A percentile compares a stretch with the other conserved stretches of the same genome.
Conservation (phyloP, 495 filamentous ascomycete species). For the Penicillium cinerascens region DNA sequence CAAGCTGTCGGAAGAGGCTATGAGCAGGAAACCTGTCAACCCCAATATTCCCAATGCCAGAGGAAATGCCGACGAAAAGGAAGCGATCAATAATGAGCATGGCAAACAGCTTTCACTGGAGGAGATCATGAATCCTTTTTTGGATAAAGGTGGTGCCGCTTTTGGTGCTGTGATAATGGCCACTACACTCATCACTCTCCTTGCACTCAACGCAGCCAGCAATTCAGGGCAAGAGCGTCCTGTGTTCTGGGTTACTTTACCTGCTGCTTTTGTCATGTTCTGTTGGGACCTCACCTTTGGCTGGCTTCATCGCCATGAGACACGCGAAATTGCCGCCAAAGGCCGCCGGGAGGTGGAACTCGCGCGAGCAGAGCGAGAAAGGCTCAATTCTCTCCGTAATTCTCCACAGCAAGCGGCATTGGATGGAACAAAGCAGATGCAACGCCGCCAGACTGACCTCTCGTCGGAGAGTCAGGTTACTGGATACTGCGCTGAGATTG, state of each 20-base stretch:
- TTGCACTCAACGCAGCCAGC: slow-evolving; percentile 57
- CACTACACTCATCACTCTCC: slow-evolving; percentile 53
- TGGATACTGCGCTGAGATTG: neutral
- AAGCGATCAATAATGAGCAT: slow-evolving; percentile 33
- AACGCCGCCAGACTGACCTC: neutral
- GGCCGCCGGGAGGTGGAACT: slow-evolving; percentile 50
- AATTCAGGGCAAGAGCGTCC: slow-evolving; percentile 27
- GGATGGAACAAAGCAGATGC: neutral
- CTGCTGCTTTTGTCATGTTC: slow-evolving; percentile 61
- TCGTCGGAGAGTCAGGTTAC: neutral
- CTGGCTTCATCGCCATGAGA: slow-evolving; percentile 55
- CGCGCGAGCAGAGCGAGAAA: slow-evolving; percentile 34
- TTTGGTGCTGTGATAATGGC: slow-evolving; percentile 62
- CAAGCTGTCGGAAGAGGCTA: slow-evolving; percentile 51
- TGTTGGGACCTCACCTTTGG: slow-evolving; percentile 57
- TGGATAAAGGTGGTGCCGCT: slow-evolving; percentile 58
- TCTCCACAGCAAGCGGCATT: slow-evolving; percentile 1
- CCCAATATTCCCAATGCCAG: slow-evolving; percentile 62
- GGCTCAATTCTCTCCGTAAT: slow-evolving; percentile 1
- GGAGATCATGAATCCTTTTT: slow-evolving; percentile 68
- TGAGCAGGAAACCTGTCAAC: slow-evolving; percentile 54
- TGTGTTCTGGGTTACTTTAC: slow-evolving; percentile 60
- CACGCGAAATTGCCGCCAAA: slow-evolving; percentile 54
- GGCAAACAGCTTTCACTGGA: slow-evolving; percentile 56
- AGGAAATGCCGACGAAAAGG: slow-evolving; percentile 51